These are phyloP conservation scores for Epichloe scottii DNA, from an alignment of 2,329 filamentous ascomycete genomes.

Conservation along the genomic window DNA sequence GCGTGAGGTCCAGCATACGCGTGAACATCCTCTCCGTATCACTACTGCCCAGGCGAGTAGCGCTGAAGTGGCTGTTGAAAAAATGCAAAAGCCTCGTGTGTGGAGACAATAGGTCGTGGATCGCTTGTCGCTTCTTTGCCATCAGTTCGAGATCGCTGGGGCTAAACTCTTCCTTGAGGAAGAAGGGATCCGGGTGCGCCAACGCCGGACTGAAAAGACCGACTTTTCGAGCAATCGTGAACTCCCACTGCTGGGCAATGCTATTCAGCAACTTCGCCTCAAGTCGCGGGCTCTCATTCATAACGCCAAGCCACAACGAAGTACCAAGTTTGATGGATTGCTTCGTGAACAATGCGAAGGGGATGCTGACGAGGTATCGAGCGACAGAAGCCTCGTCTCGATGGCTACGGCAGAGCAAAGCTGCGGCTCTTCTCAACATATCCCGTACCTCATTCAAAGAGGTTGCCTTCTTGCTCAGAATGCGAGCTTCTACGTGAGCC, in stretches of 20 bases:
- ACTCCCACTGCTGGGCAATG: conserved; percentile 84
- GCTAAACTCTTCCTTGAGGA: conserved; percentile 80
- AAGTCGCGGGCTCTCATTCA: conserved; percentile 86
- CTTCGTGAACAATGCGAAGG: conserved; percentile 86
- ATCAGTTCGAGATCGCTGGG: conserved; percentile 72
- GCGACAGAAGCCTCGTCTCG: conserved; percentile 67
- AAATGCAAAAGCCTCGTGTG: conserved; percentile 81
- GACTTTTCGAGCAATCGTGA: conserved; percentile 60
- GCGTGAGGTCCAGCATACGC: conserved; percentile 66
- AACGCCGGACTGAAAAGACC: conserved; percentile 71
- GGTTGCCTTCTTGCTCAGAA: conserved; percentile 55
- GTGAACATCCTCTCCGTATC: conserved; percentile 74
- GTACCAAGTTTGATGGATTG: conserved; percentile 92
- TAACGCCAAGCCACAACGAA: conserved; percentile 90
- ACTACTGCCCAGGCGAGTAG: conserved; percentile 70
- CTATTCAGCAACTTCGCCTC: conserved; percentile 77
- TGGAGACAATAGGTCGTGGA: conserved; percentile 74
- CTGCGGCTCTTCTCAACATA: conserved; percentile 72
- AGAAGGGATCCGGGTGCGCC: conserved; percentile 76
- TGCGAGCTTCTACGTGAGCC: conserved; percentile 58
- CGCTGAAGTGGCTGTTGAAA: conserved; percentile 87
- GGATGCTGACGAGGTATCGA: conserved; percentile 81
- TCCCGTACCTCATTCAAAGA: conserved; percentile 66
- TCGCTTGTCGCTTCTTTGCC: conserved; percentile 61
- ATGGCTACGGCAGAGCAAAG: conserved; percentile 67